Base-by-base conservation (phyloP, 768 basidiomycete genomes). In the Mycena alexandri region DNA sequence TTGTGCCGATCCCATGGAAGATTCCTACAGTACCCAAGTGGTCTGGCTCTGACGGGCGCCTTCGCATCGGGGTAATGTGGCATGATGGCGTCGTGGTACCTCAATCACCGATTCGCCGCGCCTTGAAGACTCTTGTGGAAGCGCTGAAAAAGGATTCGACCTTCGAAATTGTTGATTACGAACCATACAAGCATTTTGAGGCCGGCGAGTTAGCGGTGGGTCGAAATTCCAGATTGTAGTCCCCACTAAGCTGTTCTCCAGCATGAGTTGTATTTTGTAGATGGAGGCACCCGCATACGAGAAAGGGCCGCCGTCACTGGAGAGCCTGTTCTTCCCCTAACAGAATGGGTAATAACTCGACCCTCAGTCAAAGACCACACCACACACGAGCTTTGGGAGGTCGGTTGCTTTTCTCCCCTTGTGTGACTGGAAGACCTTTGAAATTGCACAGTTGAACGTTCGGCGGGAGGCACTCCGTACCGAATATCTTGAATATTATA, bases 91-190 rank as follows among this genome's bases (percentile, higher is more conserved):
- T 79, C 4, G 80, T 81, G 2, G 63, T 73, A 36, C 83, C 85
- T 9, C 78, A 79, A 13, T 82, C 85, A 21, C 85, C 86, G 0
- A 72, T 81, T 38, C 57, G 70, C 16, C 77, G 86, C 7, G 85
- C 83, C 5, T 64, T 87, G 60, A 72, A 79, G 33, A 61, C 77
- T 22, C 74, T 75, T 2, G 82, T 79, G 65, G 74, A 69, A 33
- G 82, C 78, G 17, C 71, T 87, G 43, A 71, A 71, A 43, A 75
- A 73, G 0, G 77, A 79, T 17, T 66, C 73, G 4, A 75, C 69
- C 38, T 80, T 78, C 57, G 80, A 79, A 65, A 76, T 84, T 51
- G 65, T 79, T 12, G 76, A 77, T 36, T 86, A 82, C 61, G 24
- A 43, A 19, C 79, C 82, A 5, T 75, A 74, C 66, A 72, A 78